Percentiles rank a stretch among this genome's conserved stretches.
Conservation (phyloP, 2,329 filamentous ascomycete species). For the Fusarium secorum region DNA sequence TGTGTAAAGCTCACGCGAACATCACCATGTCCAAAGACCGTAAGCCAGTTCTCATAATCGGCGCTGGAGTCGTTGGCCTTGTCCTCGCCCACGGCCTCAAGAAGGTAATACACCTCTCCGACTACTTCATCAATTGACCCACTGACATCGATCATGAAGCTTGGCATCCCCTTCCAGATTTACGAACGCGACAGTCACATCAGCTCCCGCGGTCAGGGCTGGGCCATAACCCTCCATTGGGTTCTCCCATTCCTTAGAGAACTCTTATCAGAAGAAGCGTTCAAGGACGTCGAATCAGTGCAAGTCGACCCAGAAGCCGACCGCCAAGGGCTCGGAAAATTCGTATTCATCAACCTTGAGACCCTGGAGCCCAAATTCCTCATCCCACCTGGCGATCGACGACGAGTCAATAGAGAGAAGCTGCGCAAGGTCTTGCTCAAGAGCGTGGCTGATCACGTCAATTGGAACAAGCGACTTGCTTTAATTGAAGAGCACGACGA, state of each 20-base stretch:
- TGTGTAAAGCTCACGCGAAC: accelerated
- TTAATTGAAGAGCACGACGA: neutral
- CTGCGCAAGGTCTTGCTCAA: constrained; percentile 2
- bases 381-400: neutral
- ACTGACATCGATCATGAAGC: neutral
- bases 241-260: neutral
- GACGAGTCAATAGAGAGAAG: constrained; percentile 9
- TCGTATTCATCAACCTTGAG: neutral
- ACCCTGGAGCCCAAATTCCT: constrained; percentile 4
- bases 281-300: neutral
- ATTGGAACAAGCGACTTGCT: constrained; percentile 1
- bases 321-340: constrained; percentile 5
- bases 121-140: accelerated
- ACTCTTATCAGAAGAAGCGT: neutral
- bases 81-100: constrained; percentile 6
- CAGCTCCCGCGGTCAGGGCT: neutral
- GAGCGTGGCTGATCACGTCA: neutral
- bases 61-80: constrained; percentile 5
- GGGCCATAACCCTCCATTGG: constrained; percentile 14
- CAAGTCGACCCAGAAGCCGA: constrained; percentile 9
- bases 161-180: neutral
- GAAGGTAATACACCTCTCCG: neutral
- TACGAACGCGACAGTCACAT: constrained; percentile 6
- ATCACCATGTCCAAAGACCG: constrained; percentile 11
- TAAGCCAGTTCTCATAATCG: constrained; percentile 10